phyloP scores from a whole-genome alignment of 306 rosid genomes.

The Dalbergia cochinchinensis region DNA sequence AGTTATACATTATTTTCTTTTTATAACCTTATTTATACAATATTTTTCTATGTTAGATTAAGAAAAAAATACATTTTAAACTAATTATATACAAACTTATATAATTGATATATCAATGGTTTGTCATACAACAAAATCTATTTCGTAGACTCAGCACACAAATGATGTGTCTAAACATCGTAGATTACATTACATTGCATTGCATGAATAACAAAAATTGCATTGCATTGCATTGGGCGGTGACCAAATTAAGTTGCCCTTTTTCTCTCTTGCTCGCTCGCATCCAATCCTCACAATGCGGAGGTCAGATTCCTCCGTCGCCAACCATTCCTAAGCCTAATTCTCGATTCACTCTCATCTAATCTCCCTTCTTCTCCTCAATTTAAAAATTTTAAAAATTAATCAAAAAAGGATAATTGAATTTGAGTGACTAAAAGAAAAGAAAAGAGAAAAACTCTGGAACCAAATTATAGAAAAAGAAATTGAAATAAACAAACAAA shows the following conservation, averaged over 20 bases:
- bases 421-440: conserved; percentile 6
- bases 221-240: conserved; percentile 50
- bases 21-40: no score
- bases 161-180: no score
- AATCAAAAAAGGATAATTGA: background rate
- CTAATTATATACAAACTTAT: no score
- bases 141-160: no score
- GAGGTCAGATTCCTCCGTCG: conserved; percentile 58
- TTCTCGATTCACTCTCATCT: conserved; percentile 31
- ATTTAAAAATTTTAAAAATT: background rate
- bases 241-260: conserved; percentile 53
- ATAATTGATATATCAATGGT: no score
- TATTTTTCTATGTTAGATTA: no score
- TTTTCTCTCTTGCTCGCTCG: conserved; percentile 43
- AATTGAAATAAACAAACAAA: background rate
- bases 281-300: conserved; percentile 63
- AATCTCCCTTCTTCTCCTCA: conserved; percentile 9
- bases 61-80: no score
- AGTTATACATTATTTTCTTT: no score
- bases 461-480: background rate
- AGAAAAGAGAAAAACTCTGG: background rate
- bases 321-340: conserved; percentile 49
- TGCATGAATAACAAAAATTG: no score
- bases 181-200: conserved; percentile 46
- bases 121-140: no score